Conservation (phyloP, 495 filamentous ascomycete species). For the Aspergillus avenaceus region DNA sequence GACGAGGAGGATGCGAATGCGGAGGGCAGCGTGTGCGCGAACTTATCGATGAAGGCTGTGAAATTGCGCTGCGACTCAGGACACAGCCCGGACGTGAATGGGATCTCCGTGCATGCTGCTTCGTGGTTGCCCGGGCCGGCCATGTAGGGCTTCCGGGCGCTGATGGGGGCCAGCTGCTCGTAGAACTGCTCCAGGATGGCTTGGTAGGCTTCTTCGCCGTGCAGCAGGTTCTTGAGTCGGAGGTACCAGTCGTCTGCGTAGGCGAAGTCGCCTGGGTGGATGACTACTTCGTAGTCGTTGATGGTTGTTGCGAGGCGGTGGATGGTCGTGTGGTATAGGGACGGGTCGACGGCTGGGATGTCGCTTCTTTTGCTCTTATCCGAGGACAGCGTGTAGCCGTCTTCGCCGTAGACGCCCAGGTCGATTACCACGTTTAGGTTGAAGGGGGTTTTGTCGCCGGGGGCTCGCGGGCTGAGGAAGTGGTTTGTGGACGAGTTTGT, state of each 20-base stretch:
- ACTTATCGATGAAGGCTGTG: constrained; percentile 55
- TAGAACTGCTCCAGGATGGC: constrained; percentile 54
- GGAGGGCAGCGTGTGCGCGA: constrained; percentile 46
- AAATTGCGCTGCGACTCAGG: constrained; percentile 56
- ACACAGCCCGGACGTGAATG: constrained; percentile 42
- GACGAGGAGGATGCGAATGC: constrained; percentile 43
- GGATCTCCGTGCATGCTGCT: constrained; percentile 45
- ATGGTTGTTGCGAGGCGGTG: constrained; percentile 49
- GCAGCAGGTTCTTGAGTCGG: constrained; percentile 30
- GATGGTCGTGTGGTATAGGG: constrained; percentile 61
- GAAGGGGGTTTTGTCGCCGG: constrained; percentile 45
- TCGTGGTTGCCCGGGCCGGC: constrained; percentile 55
- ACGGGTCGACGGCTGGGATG: constrained; percentile 48
- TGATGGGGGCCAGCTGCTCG: constrained; percentile 42
- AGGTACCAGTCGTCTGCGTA: constrained; percentile 53
- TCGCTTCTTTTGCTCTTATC: constrained; percentile 48
- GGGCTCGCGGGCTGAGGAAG: constrained; percentile 51
- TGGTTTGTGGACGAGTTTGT: constrained; percentile 51
- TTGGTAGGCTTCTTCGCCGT: constrained; percentile 46
- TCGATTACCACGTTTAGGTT: constrained; percentile 49
- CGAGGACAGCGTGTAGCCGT: constrained; percentile 51
- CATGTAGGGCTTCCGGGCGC: constrained; percentile 48
- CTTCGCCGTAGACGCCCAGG: constrained; percentile 51
- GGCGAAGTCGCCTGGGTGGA: constrained; percentile 54
- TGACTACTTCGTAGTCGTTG: constrained; percentile 55